These are phyloP conservation scores for Cornus controversa DNA, from an alignment of 148 eudicot species.

Conservation along the genomic window DNA sequence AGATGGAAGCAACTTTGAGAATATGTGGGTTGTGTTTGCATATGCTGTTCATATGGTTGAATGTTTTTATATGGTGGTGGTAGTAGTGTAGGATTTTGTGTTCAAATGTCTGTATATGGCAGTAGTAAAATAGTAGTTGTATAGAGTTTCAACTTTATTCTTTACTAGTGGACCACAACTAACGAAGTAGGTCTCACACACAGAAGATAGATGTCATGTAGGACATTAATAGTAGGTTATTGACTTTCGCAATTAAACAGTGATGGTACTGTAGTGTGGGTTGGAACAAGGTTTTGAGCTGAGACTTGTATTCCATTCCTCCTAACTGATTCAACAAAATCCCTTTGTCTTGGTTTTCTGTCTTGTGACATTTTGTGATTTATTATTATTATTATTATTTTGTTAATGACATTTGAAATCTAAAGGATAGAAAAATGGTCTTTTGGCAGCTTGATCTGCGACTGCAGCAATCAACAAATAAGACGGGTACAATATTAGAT, in stretches of 20 bases:
- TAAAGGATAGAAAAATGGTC: not conserved
- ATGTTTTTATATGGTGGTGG: no score
- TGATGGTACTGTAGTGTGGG: no score
- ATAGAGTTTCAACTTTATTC: not conserved
- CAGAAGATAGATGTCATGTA: no score
- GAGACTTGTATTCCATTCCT: not conserved
- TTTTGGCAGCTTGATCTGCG: constrained; percentile 50
- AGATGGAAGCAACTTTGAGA: no score
- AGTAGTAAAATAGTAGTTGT: not conserved
- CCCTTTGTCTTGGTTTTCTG: not conserved
- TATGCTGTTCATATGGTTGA: no score
- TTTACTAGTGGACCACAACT: no score
- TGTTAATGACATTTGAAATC: not conserved
- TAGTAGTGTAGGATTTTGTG: no score
- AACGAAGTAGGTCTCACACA: no score
- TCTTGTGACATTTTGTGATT: not conserved
- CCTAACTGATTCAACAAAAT: not conserved
- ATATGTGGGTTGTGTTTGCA: no score
- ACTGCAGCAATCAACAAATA: constrained; percentile 26
- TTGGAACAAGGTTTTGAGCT: not conserved
- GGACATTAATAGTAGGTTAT: no score
- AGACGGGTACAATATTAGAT: constrained; percentile 13
- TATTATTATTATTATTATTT: not conserved
- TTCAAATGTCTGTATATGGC: not conserved
- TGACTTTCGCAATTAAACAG: no score